Evolutionary conservation across 352 stramenopile genomes (phyloP).

Genomic region (Globisporangium apiculatum): DNA sequence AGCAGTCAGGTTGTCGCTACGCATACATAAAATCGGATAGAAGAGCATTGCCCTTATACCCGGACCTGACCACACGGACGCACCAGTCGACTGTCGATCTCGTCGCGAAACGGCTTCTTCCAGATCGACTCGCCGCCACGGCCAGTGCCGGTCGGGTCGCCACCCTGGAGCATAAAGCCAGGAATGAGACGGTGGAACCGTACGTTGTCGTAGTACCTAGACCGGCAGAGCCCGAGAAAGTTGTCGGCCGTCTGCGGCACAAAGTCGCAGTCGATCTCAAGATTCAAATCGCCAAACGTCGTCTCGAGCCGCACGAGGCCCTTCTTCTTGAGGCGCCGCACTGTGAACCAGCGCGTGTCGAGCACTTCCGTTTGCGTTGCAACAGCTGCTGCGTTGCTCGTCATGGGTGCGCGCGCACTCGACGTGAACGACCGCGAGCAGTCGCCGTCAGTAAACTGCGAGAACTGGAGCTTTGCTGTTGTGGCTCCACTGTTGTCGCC

Average conservation of each 20-base stretch:
- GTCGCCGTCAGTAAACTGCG: slow-evolving; percentile 85
- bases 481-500: slow-evolving; percentile 10
- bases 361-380: slow-evolving; percentile 55
- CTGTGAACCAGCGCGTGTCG: slow-evolving; percentile 78
- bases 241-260: slow-evolving; percentile 95
- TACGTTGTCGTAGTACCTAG: slow-evolving; percentile 91
- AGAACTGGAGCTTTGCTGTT: slow-evolving; percentile 43
- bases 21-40: neutral
- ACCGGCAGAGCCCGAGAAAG: slow-evolving; percentile 93
- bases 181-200: slow-evolving; percentile 96
- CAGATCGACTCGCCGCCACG: slow-evolving; percentile 93
- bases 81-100: slow-evolving; percentile 95
- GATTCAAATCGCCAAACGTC: slow-evolving; percentile 90
- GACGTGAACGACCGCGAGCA: slow-evolving; percentile 94
- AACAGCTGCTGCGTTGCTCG: slow-evolving; percentile 37
- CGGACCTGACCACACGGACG: slow-evolving; percentile 11
- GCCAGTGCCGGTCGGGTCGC: slow-evolving; percentile 92
- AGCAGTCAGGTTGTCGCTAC: neutral
- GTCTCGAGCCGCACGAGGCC: slow-evolving; percentile 95
- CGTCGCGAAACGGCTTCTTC: slow-evolving; percentile 92
- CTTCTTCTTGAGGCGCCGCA: slow-evolving; percentile 93
- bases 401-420: slow-evolving; percentile 79
- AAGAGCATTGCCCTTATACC: too few relatives aligned
- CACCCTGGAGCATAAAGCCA: slow-evolving; percentile 96
- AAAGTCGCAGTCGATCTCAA: slow-evolving; percentile 96